A percentile compares a stretch with the other conserved stretches of the same genome.
Conservation (phyloP, 768 basidiomycete species). For the Leccinum uliginosum region DNA sequence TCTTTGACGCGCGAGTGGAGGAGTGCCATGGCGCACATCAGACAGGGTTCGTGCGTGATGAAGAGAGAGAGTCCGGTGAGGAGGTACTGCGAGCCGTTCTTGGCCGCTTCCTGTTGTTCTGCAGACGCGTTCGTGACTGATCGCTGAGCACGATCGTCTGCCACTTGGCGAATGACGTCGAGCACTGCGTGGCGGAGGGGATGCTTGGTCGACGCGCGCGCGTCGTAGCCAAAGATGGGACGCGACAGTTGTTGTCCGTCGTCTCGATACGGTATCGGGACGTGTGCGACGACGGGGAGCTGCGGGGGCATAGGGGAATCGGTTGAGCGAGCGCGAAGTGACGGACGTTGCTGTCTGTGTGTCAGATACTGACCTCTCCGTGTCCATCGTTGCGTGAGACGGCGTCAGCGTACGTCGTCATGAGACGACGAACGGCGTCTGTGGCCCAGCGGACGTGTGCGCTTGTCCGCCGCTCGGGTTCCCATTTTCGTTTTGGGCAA, state of each 20-base stretch:
- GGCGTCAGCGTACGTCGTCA: constrained; percentile 47
- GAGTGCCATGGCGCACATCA: constrained; percentile 97
- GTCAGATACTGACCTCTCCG: constrained; percentile 54
- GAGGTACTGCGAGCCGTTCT: constrained; percentile 80
- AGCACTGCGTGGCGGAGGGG: constrained; percentile 84
- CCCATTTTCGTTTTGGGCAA: constrained; percentile 63
- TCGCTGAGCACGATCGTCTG: constrained; percentile 45
- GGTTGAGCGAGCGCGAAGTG: not conserved
- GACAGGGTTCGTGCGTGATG: constrained; percentile 92
- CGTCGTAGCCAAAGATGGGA: constrained; percentile 62
- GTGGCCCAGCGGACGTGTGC: constrained; percentile 72
- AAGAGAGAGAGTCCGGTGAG: constrained; percentile 83
- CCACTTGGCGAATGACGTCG: constrained; percentile 66
- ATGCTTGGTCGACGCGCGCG: constrained; percentile 60
- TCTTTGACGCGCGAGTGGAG: constrained; percentile 92
- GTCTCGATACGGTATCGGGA: constrained; percentile 51
- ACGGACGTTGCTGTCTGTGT: not conserved
- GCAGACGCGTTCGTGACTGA: not conserved
- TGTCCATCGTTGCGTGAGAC: constrained; percentile 13
- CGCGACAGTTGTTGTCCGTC: constrained; percentile 15
- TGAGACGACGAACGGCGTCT: constrained; percentile 54
- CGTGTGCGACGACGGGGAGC: constrained; percentile 74
- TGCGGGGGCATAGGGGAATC: constrained; percentile 23
- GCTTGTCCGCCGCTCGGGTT: constrained; percentile 61
- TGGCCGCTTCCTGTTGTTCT: constrained; percentile 15